Evolutionary conservation across 306 rosid species (phyloP).

Genomic region (Heteromeles arbutifolia): DNA sequence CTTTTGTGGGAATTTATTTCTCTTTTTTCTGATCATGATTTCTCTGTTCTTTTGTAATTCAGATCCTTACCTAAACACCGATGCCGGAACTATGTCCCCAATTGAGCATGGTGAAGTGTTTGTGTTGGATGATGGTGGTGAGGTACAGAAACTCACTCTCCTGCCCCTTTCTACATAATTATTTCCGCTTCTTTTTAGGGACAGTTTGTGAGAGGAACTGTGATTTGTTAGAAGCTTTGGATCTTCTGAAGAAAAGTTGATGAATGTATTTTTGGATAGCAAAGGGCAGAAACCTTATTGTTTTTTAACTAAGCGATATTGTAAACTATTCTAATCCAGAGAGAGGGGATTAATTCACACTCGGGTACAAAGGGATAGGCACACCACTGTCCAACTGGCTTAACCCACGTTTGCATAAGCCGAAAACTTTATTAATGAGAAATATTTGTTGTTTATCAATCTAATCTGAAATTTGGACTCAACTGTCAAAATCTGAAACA

Average conservation of each 20-base stretch:
- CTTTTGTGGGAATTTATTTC: not conserved
- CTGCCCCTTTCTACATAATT: not conserved
- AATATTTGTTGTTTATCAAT: not conserved
- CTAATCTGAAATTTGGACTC: not conserved
- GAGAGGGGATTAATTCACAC: not conserved
- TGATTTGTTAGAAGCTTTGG: not conserved
- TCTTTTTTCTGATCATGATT: not conserved
- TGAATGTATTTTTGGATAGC: not conserved
- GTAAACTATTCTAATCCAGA: no score
- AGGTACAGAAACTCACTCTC: constrained; percentile 42
- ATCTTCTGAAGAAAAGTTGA: not conserved
- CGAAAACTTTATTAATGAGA: not conserved
- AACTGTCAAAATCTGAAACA: not conserved
- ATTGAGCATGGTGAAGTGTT: constrained; percentile 92
- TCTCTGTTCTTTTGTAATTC: constrained; percentile 12
- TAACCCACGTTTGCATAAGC: not conserved
- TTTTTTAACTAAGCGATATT: not conserved
- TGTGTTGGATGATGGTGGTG: constrained; percentile 95
- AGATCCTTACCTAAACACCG: constrained; percentile 98
- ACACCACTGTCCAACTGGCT: no score
- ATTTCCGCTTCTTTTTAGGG: not conserved
- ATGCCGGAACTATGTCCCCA: constrained; percentile 98
- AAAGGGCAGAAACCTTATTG: not conserved
- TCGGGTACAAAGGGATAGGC: not conserved
- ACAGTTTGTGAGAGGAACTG: not conserved